phyloP scores from a whole-genome alignment of 1,284 basidiomycete species.

The Sanguinoderma infundibulare region DNA sequence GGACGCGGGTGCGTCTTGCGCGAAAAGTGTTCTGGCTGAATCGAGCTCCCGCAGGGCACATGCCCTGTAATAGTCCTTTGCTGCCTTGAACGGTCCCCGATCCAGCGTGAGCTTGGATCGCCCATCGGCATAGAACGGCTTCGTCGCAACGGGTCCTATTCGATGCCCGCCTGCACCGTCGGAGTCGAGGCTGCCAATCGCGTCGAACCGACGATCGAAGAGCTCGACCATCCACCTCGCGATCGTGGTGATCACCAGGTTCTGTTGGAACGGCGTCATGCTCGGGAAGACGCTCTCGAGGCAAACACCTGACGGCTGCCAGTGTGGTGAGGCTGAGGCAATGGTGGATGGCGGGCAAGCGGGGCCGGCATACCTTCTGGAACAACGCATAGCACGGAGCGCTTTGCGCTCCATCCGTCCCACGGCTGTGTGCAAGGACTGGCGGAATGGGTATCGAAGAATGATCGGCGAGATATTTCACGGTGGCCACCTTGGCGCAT shows the following conservation, averaged over 20 bases:
- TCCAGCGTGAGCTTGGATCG: conserved; percentile 35
- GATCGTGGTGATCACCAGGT: conserved; percentile 32
- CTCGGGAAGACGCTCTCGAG: conserved; percentile 33
- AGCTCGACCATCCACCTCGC: conserved; percentile 37
- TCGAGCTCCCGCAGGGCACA: conserved; percentile 42
- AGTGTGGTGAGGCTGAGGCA: not conserved
- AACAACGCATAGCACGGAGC: conserved; percentile 29
- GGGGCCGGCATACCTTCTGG: conserved; percentile 30
- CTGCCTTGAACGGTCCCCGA: conserved; percentile 37
- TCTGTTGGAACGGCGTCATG: conserved; percentile 31
- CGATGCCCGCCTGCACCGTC: conserved; percentile 14
- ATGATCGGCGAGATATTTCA: conserved; percentile 32
- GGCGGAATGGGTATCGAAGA: conserved; percentile 35
- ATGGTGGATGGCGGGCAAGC: not conserved
- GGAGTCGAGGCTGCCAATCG: conserved; percentile 35
- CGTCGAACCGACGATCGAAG: conserved; percentile 31
- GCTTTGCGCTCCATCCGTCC: conserved; percentile 13
- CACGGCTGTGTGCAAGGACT: conserved; percentile 27
- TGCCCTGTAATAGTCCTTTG: conserved; percentile 37
- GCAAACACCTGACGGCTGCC: conserved; percentile 33
- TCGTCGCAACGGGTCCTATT: conserved; percentile 34
- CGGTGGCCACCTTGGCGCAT: conserved; percentile 35
- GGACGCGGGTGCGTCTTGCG: conserved; percentile 35
- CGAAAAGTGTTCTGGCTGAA: conserved; percentile 34
- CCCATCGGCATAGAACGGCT: conserved; percentile 36